Evolutionary conservation across 164 flowering plant genomes (phyloP).

Genomic region (Cinnamomum micranthum): DNA sequence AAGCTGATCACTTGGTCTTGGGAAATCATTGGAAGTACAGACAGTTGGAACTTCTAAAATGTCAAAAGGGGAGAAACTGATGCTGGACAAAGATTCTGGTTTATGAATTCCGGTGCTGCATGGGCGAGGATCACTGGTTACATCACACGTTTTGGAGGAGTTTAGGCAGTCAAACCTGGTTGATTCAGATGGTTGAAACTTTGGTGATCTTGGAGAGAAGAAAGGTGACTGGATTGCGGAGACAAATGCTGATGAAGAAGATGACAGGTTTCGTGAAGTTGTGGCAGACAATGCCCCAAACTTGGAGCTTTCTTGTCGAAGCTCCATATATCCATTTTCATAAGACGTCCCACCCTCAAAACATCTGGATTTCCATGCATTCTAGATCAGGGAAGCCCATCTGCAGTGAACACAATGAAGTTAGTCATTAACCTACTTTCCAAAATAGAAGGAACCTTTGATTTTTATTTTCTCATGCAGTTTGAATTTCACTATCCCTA

Average conservation of each 20-base stretch:
- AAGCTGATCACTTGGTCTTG: slow-evolving; percentile 30
- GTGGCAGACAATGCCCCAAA: slow-evolving; percentile 39
- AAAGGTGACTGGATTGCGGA: slow-evolving; percentile 92
- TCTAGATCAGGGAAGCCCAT: slow-evolving; percentile 14
- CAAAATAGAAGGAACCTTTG: not conserved
- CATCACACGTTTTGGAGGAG: slow-evolving; percentile 20
- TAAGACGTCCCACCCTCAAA: slow-evolving; percentile 12
- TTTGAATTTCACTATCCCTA: not conserved
- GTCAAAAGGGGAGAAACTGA: slow-evolving; percentile 23
- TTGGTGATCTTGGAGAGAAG: slow-evolving; percentile 82
- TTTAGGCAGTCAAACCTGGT: slow-evolving; percentile 29
- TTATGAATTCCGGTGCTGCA: slow-evolving; percentile 28
- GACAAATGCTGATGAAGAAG: slow-evolving; percentile 83
- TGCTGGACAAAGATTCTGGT: slow-evolving; percentile 23
- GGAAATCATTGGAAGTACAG: slow-evolving; percentile 25
- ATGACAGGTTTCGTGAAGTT: slow-evolving; percentile 66
- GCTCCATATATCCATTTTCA: slow-evolving; percentile 56
- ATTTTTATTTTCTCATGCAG: not conserved
- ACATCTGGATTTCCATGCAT: slow-evolving; percentile 27
- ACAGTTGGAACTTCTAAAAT: slow-evolving; percentile 25
- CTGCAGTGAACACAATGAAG: slow-evolving; percentile 22
- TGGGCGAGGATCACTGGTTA: slow-evolving; percentile 18
- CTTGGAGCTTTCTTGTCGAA: slow-evolving; percentile 58
- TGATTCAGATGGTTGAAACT: slow-evolving; percentile 41
- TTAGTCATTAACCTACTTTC: slow-evolving; percentile 8